Evolutionary conservation across 2,329 filamentous ascomycete species (phyloP).

Genomic region (Neonectria faginata): DNA sequence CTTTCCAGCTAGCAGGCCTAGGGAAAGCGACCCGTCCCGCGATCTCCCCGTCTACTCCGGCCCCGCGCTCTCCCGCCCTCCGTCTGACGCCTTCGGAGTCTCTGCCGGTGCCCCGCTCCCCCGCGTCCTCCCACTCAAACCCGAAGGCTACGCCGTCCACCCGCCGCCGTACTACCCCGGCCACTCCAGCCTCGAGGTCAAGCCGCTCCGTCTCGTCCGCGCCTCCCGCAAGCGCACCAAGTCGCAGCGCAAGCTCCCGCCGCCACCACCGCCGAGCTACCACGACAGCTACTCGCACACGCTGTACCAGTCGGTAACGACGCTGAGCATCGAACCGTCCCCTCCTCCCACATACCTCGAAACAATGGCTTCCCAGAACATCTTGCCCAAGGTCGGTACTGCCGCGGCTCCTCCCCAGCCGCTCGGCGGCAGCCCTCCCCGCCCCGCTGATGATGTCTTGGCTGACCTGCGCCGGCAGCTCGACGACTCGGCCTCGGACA

Average conservation of each 20-base stretch:
- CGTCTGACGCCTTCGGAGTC: constrained; percentile 27
- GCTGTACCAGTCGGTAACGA: constrained; percentile 31
- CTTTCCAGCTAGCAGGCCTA: constrained; percentile 33
- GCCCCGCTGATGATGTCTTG: constrained; percentile 30
- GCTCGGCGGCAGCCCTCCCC: constrained; percentile 29
- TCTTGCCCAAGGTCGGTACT: constrained; percentile 38
- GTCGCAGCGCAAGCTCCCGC: constrained; percentile 20
- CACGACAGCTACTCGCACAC: constrained; percentile 32
- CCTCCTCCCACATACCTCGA: constrained; percentile 34
- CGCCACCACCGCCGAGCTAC: constrained; percentile 32
- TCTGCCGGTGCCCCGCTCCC: constrained; percentile 34
- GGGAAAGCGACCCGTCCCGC: constrained; percentile 32
- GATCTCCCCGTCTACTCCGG: constrained; percentile 34
- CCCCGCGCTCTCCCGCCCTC: constrained; percentile 24
- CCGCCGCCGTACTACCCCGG: constrained; percentile 36
- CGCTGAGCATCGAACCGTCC: constrained; percentile 34
- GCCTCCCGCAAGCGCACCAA: constrained; percentile 31
- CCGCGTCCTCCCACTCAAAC: constrained; percentile 37
- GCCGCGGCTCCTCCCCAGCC: constrained; percentile 25
- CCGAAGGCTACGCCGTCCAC: constrained; percentile 32
- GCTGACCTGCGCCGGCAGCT: constrained; percentile 38
- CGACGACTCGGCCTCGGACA: constrained; percentile 37
- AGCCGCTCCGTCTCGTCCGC: constrained; percentile 36
- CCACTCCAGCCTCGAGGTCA: constrained; percentile 34
- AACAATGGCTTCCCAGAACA: constrained; percentile 34